These are phyloP conservation scores for Bathelium albidoporum DNA, from an alignment of 495 filamentous ascomycete species.

Conservation along the genomic window DNA sequence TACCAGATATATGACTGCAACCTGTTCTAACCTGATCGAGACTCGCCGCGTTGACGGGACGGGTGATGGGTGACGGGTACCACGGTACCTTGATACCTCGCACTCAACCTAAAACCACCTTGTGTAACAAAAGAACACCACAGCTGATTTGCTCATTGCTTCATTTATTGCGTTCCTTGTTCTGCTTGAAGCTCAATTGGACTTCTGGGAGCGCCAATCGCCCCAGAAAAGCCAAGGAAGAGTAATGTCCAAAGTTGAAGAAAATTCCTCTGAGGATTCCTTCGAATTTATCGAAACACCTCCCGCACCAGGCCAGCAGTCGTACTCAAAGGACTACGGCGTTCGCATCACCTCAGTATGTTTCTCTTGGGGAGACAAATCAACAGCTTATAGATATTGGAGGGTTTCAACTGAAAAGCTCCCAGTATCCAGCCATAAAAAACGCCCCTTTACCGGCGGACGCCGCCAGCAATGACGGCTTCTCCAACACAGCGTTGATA, in stretches of 20 bases:
- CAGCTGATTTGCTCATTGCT: neutral
- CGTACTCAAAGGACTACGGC: slow-evolving; percentile 57
- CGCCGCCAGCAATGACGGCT: slow-evolving; percentile 54
- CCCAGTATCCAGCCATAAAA: slow-evolving; percentile 63
- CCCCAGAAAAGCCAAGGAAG: neutral
- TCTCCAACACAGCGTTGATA: slow-evolving; percentile 56
- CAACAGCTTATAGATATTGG: slow-evolving; percentile 4
- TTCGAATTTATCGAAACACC: slow-evolving; percentile 74
- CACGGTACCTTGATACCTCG: neutral
- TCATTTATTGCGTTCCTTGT: neutral
- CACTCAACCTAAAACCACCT: neutral
- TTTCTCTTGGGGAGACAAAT: slow-evolving; percentile 2
- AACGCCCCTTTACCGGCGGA: slow-evolving; percentile 78
- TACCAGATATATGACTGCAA: too few species aligned
- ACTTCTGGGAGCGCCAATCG: neutral
- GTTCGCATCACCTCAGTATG: slow-evolving; percentile 63
- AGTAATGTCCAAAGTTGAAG: neutral
- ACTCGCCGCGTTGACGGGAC: too few species aligned
- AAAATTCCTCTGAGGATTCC: slow-evolving; percentile 41
- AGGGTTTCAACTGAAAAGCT: neutral
- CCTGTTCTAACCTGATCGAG: too few species aligned
- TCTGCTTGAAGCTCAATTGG: neutral
- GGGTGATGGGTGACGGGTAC: neutral
- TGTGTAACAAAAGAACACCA: slow-evolving; percentile 2
- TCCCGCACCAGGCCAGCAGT: slow-evolving; percentile 45